Base-by-base conservation (phyloP, 1,139 yeast genomes). In the Debaryomyces nepalensis region DNA sequence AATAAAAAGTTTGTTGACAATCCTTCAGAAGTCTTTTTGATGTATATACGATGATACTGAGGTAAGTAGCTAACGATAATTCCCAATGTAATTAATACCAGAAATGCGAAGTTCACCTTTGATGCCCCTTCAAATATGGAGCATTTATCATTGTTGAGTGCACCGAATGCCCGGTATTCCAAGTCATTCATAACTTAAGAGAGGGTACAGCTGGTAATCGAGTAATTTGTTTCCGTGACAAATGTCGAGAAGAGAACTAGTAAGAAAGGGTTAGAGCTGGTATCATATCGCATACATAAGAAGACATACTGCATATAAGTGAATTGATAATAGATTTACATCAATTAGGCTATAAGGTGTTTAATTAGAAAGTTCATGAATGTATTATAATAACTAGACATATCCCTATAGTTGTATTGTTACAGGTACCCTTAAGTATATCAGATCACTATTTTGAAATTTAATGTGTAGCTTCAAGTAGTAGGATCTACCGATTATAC, bases 51-150 rank as follows among this genome's bases (percentile, higher is more conserved):
- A 40, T 70, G 52, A 59, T 85, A 88, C 62, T 89, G 97, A 0
- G 96, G 96, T 2, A 84, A 45, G 58, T 88, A 89, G 38, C 95
- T 85, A n/a, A 75, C 54, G 35, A 83, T 77, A 19, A 89, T 86
- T 4, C 93, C 96, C 2, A 79, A 42, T 0, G 91, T 81, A 33
- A 87, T 73, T 6, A 67, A 46, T 1, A 79, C 49, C 45, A 85
- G 80, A 15, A 84, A 56, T 5, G 66, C 57, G 40, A 84, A 74
- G 52, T 76, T 79, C 35, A 65, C 53, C 2, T 57, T 55, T 2
- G 81, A 69, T 2, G 82, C 81, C 9, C 74, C 72, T 40, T 66
- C 67, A 53, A 66, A 80, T 11, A 68, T 66, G 1, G 66, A 47
- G 52, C 85, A 78, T 10, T 51, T 47, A 31, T 51, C 46, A 30